Evolutionary conservation across 805 yeast genomes (phyloP).

Genomic region (Suhomyces sp.): DNA sequence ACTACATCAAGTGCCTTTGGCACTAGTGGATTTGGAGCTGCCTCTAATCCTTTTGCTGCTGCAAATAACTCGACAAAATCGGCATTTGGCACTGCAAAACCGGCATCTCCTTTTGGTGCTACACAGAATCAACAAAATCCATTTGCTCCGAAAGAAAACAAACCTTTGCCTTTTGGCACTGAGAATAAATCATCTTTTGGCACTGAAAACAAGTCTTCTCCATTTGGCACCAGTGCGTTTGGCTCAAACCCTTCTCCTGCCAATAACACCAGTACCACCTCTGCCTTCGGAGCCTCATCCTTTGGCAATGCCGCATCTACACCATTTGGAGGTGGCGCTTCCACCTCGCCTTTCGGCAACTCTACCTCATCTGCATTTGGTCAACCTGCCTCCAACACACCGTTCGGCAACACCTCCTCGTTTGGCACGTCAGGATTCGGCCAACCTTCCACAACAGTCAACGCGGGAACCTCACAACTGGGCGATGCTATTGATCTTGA

Average conservation of each 20-base stretch:
- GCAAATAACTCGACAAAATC: background rate
- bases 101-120: constrained; percentile 9
- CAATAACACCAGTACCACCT: background rate
- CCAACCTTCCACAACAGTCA: background rate
- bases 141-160: constrained; percentile 12
- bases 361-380: constrained; percentile 13
- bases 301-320: constrained; percentile 10
- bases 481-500: background rate
- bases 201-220: background rate
- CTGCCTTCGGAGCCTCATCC: constrained; percentile 2
- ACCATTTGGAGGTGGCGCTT: constrained; percentile 7
- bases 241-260: background rate
- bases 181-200: constrained; percentile 3
- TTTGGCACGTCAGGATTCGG: constrained; percentile 14
- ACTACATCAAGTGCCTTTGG: constrained; percentile 7
- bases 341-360: constrained; percentile 14
- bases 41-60: constrained; percentile 8
- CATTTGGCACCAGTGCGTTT: background rate
- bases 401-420: constrained; percentile 15
- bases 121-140: constrained; percentile 8
- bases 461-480: background rate
- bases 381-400: background rate
- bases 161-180: constrained; percentile 6
- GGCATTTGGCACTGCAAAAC: constrained; percentile 6
- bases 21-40: background rate